These are phyloP conservation scores for Cokeromyces recurvatus DNA, from an alignment of 371 early-diverging fungal genomes.

Conservation along the genomic window DNA sequence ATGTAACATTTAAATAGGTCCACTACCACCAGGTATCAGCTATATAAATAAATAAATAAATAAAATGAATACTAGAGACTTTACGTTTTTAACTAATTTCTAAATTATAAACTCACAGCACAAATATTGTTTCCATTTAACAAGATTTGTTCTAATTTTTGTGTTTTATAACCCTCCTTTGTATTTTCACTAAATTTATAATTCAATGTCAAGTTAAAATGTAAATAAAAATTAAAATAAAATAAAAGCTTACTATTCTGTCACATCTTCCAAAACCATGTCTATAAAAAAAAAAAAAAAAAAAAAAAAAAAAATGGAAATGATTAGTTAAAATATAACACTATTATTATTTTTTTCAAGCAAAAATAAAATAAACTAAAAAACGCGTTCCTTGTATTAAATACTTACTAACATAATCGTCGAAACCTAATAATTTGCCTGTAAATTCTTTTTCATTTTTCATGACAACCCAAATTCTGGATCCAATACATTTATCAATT, in stretches of 20 bases:
- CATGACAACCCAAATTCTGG: slow-evolving; percentile 95
- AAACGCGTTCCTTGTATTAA: no score
- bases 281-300: slow-evolving; percentile 43
- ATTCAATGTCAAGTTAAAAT: neutral
- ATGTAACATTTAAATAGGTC: slow-evolving; percentile 17
- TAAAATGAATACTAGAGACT: neutral
- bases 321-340: neutral
- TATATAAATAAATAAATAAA: no score
- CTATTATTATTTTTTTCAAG: neutral
- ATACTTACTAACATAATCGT: slow-evolving; percentile 92
- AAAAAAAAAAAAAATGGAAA: no score
- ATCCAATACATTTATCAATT: slow-evolving; percentile 97
- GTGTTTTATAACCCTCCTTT: slow-evolving; percentile 70
- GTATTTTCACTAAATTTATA: slow-evolving; percentile 63
- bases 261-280: slow-evolving; percentile 96
- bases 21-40: slow-evolving; percentile 41
- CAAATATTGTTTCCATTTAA: slow-evolving; percentile 96
- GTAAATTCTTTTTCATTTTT: slow-evolving; percentile 94
- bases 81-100: neutral
- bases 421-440: slow-evolving; percentile 94
- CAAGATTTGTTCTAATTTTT: slow-evolving; percentile 82
- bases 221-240: no score
- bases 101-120: slow-evolving; percentile 67
- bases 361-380: neutral
- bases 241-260: slow-evolving; percentile 68